Conservation (phyloP, 2,329 filamentous ascomycete species). For the Dothidotthia symphoricarpi region DNA sequence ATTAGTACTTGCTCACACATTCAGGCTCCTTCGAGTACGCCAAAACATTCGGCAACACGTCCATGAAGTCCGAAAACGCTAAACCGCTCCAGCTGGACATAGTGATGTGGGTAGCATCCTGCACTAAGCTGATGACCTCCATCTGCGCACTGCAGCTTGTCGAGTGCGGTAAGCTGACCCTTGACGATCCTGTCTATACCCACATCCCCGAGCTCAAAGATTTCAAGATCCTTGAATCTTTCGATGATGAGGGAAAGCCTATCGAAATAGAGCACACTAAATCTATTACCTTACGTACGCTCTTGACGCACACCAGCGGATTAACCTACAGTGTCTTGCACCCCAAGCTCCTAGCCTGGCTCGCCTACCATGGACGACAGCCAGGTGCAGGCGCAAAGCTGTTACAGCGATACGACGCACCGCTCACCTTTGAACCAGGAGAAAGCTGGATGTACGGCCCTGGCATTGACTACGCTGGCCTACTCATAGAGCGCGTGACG, state of each 20-base stretch:
- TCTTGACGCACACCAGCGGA: constrained; percentile 50
- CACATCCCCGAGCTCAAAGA: constrained; percentile 40
- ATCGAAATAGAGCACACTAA: constrained; percentile 25
- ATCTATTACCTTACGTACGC: constrained; percentile 52
- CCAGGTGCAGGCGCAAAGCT: constrained; percentile 12
- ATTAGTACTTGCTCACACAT: constrained; percentile 32
- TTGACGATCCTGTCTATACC: constrained; percentile 30
- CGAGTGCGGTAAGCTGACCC: constrained; percentile 29
- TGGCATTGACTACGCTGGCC: constrained; percentile 50
- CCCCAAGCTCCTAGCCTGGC: constrained; percentile 45
- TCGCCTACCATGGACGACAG: constrained; percentile 21
- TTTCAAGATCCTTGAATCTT: constrained; percentile 36
- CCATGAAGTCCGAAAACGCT: constrained; percentile 8
- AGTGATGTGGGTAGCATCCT: constrained; percentile 58
- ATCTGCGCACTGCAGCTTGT: constrained; percentile 38
- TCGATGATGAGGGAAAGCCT: constrained; percentile 24
- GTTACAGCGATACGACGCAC: constrained; percentile 24
- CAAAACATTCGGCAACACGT: constrained; percentile 36
- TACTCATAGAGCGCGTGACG: constrained; percentile 45
- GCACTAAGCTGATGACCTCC: constrained; percentile 42
- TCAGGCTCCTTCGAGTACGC: constrained; percentile 40
- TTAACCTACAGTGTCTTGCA: constrained; percentile 47
- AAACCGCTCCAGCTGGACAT: constrained; percentile 39
- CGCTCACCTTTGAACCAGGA: constrained; percentile 62
- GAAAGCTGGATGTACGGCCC: constrained; percentile 57